Evolutionary conservation across 2,329 filamentous ascomycete genomes (phyloP).

Genomic region (Pezicula carpinea): DNA sequence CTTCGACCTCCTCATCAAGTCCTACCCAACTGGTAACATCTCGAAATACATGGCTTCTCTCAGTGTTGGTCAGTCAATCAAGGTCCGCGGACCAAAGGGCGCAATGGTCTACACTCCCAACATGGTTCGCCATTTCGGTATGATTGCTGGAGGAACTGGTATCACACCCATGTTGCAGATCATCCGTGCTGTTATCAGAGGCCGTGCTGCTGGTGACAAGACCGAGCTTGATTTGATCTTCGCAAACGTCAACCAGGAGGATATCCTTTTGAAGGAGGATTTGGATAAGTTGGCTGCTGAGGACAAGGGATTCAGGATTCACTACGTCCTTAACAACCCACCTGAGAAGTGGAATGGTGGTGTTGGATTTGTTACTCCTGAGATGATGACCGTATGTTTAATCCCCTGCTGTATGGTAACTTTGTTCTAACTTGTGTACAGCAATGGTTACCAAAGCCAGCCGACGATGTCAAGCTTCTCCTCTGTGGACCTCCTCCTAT

Average conservation of each 20-base stretch:
- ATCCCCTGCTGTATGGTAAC: neutral
- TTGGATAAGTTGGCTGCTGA: constrained; percentile 73
- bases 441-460: constrained; percentile 78
- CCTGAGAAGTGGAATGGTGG: constrained; percentile 88
- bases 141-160: constrained; percentile 96
- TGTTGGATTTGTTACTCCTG: constrained; percentile 88
- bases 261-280: constrained; percentile 91
- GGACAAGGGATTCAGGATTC: constrained; percentile 77
- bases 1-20: constrained; percentile 97
- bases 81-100: constrained; percentile 90
- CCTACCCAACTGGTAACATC: constrained; percentile 96
- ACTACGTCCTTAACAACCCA: constrained; percentile 96
- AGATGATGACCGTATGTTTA: constrained; percentile 79
- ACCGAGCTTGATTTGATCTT: constrained; percentile 95
- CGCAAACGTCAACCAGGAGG: constrained; percentile 88
- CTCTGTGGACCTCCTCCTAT: constrained; percentile 95
- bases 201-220: constrained; percentile 71
- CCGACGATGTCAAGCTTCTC: constrained; percentile 85
- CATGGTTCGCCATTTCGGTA: constrained; percentile 93
- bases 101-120: constrained; percentile 97
- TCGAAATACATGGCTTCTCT: constrained; percentile 85
- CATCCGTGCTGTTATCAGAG: constrained; percentile 82
- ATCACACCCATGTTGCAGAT: constrained; percentile 99
- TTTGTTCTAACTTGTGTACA: constrained; percentile 33
- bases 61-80: constrained; percentile 79